A percentile compares a stretch with the other conserved stretches of the same genome.
Evolutionary conservation across 306 rosid species (phyloP).

Genomic region (Crotalaria pallida): DNA sequence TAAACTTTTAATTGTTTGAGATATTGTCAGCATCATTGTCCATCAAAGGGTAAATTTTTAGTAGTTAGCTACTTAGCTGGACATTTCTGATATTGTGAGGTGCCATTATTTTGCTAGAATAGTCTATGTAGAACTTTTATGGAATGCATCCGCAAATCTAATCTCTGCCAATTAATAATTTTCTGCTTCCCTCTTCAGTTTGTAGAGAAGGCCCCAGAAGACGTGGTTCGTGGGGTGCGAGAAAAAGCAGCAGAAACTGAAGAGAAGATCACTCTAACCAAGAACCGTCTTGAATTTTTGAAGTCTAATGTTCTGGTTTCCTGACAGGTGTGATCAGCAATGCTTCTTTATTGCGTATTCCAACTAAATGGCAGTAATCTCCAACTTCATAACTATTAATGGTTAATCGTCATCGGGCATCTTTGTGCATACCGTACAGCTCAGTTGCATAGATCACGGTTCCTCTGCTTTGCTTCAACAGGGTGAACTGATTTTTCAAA

Average conservation of each 20-base stretch:
- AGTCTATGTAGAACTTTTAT: neutral
- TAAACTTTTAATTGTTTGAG: neutral
- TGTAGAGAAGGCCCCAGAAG: constrained; percentile 80
- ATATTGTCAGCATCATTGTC: neutral
- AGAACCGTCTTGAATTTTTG: constrained; percentile 69
- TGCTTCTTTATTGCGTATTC: neutral
- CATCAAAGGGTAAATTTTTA: neutral
- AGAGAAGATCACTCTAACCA: constrained; percentile 79
- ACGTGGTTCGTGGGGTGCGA: constrained; percentile 66
- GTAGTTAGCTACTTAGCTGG: neutral
- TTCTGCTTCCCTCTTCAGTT: constrained; percentile 47
- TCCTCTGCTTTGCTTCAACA: neutral
- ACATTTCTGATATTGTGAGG: neutral
- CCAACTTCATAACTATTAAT: neutral
- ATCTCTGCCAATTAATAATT: constrained; percentile 3
- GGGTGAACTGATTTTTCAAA: neutral
- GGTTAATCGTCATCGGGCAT: neutral
- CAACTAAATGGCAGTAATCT: neutral
- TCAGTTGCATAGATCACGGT: neutral
- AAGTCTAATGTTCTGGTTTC: constrained; percentile 46
- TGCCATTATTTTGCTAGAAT: neutral
- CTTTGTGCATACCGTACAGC: neutral
- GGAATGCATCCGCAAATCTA: neutral
- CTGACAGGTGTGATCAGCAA: constrained; percentile 16
- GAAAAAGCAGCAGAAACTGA: constrained; percentile 83